Evolutionary conservation across 2,329 filamentous ascomycete genomes (phyloP).

Genomic region (Daldinia eschscholtzii): DNA sequence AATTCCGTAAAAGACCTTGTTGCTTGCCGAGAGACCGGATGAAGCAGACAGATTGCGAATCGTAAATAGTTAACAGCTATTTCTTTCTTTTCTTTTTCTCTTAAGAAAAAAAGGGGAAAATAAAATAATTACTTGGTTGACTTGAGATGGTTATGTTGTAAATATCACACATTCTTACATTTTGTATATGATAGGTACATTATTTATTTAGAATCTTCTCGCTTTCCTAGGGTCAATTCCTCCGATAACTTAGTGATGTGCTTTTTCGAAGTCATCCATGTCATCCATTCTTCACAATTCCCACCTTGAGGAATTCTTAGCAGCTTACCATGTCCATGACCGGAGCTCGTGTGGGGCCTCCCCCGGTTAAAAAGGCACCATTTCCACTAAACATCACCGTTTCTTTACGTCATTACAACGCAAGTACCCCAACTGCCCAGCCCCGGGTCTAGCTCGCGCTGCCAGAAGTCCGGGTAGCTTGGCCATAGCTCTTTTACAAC

Average conservation of each 20-base stretch:
- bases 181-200: neutral
- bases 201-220: conserved; percentile 24
- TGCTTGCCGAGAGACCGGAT: neutral
- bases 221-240: conserved; percentile 23
- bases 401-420: conserved; percentile 34
- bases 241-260: conserved; percentile 12
- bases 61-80: too few relatives aligned
- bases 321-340: conserved; percentile 2
- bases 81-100: too few relatives aligned
- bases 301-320: neutral
- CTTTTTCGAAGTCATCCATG: conserved; percentile 20
- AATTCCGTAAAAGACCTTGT: neutral
- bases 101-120: neutral
- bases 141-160: neutral
- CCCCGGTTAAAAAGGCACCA: conserved; percentile 27
- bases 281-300: conserved; percentile 30
- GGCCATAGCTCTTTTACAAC: conserved; percentile 31
- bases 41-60: too few relatives aligned
- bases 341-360: conserved; percentile 40
- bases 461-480: neutral
- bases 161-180: neutral
- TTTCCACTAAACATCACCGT: conserved; percentile 24
- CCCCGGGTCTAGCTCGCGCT: conserved; percentile 1
- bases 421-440: conserved; percentile 4
- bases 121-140: neutral